Evolutionary conservation across 441 rosid species (phyloP).

Genomic region (Adansonia grandidieri): DNA sequence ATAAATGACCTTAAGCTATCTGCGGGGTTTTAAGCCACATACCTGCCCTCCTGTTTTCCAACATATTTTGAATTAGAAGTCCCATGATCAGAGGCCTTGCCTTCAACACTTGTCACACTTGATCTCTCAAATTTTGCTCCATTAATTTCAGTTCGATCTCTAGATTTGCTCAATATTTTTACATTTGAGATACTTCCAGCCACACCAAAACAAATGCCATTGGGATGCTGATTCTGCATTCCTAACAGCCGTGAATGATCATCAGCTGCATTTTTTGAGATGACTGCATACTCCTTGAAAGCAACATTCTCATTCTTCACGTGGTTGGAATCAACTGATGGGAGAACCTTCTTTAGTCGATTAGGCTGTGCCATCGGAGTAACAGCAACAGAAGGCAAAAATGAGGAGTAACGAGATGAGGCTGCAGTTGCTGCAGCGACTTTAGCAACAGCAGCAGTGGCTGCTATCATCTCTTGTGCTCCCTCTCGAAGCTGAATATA

Average conservation of each 20-base stretch:
- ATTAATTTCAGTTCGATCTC: constrained; percentile 45
- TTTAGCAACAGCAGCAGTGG: constrained; percentile 90
- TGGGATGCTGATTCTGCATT: constrained; percentile 37
- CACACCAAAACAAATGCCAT: constrained; percentile 45
- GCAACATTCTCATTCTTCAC: constrained; percentile 24
- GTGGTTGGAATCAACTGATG: constrained; percentile 45
- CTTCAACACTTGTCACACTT: constrained; percentile 32
- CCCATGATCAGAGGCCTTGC: constrained; percentile 49
- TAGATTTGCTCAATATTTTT: constrained; percentile 58
- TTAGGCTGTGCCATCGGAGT: constrained; percentile 92
- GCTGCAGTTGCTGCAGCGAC: constrained; percentile 78
- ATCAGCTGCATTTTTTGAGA: constrained; percentile 28
- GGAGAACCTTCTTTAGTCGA: constrained; percentile 54
- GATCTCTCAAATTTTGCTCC: constrained; percentile 46
- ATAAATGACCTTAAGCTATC: neutral
- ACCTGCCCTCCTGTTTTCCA: constrained; percentile 54
- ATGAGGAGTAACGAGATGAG: constrained; percentile 63
- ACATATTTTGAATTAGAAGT: constrained; percentile 44
- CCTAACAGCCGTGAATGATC: constrained; percentile 27
- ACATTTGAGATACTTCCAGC: constrained; percentile 48
- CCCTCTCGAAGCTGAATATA: constrained; percentile 87
- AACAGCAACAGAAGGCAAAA: constrained; percentile 79
- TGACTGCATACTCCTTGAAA: constrained; percentile 26
- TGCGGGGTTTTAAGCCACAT: constrained; percentile 12
- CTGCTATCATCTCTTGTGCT: constrained; percentile 91